phyloP scores from a whole-genome alignment of 257 asterid species.

The Solanum tarapatanum region DNA sequence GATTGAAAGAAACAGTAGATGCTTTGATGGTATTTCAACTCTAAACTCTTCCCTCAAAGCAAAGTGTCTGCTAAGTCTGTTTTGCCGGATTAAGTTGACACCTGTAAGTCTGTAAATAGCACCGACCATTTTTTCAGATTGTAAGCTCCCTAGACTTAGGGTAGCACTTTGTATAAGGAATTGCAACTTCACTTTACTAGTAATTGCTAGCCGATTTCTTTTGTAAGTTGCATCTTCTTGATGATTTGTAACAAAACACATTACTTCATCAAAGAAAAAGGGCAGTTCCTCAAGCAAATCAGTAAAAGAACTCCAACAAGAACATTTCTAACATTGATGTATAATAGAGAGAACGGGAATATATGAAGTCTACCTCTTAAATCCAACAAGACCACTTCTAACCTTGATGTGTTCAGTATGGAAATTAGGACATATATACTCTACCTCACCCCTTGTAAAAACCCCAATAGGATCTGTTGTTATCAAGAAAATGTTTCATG shows the following conservation, averaged over 20 bases:
- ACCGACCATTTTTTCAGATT: neutral
- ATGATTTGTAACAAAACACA: neutral
- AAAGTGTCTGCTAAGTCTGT: neutral
- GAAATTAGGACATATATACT: too few relatives aligned
- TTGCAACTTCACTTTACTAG: neutral
- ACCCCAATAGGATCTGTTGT: fast-evolving
- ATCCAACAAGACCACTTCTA: too few relatives aligned
- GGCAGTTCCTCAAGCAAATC: neutral
- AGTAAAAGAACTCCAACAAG: neutral
- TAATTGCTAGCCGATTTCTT: neutral
- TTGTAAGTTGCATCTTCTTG: neutral
- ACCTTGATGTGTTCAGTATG: too few relatives aligned
- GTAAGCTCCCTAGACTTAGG: neutral
- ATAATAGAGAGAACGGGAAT: too few relatives aligned
- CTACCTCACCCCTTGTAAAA: too few relatives aligned
- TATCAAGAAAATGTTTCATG: neutral
- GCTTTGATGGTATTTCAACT: neutral
- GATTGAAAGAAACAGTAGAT: neutral
- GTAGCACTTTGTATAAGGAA: neutral
- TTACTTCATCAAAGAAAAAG: neutral
- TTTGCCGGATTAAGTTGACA: neutral
- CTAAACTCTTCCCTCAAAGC: neutral
- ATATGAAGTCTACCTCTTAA: too few relatives aligned
- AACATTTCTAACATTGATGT: neutral
- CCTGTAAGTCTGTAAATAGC: neutral